Percentiles rank a stretch among this genome's conserved stretches.
These are phyloP conservation scores for Amaranthus hypochondriacus DNA, from an alignment of 148 eudicot species.

Conservation along the genomic window DNA sequence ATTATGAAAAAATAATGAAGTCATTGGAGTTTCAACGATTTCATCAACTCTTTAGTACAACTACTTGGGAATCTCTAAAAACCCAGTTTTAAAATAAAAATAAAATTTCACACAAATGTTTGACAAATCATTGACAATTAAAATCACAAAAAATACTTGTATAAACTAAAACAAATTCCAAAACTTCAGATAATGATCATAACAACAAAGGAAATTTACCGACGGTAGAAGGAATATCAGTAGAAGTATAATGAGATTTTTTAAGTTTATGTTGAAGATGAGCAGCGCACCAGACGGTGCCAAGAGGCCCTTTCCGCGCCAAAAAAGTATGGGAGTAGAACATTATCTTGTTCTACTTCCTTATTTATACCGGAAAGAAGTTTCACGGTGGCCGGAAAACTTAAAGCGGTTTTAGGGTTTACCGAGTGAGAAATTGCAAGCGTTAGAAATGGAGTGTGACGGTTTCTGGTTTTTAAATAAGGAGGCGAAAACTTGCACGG, in stretches of 20 bases:
- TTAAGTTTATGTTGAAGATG: slow-evolving; percentile 74
- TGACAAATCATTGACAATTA: too few relatives aligned
- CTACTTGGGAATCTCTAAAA: background rate
- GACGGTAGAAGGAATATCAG: slow-evolving; percentile 65
- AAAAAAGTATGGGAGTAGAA: slow-evolving; percentile 45
- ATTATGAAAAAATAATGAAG: too few relatives aligned
- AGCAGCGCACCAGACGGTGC: slow-evolving; percentile 53
- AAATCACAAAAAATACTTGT: too few relatives aligned
- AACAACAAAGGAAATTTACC: slow-evolving; percentile 36
- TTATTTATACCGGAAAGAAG: background rate
- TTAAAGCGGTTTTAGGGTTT: background rate
- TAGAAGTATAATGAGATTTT: slow-evolving; percentile 65
- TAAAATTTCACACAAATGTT: background rate
- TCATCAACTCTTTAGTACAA: too few relatives aligned
- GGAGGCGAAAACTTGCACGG: background rate
- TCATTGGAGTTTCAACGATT: background rate
- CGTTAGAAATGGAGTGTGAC: background rate
- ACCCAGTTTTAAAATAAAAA: too few relatives aligned
- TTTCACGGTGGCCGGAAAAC: background rate
- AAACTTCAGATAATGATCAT: background rate
- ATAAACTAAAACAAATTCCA: background rate
- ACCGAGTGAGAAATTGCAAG: background rate
- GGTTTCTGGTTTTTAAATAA: background rate
- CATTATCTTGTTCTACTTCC: slow-evolving; percentile 21
- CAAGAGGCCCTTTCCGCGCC: slow-evolving; percentile 39